Percentiles rank a stretch among this genome's conserved stretches.
Conservation (phyloP, 2,329 filamentous ascomycete genomes). For the Nemania sp. region DNA sequence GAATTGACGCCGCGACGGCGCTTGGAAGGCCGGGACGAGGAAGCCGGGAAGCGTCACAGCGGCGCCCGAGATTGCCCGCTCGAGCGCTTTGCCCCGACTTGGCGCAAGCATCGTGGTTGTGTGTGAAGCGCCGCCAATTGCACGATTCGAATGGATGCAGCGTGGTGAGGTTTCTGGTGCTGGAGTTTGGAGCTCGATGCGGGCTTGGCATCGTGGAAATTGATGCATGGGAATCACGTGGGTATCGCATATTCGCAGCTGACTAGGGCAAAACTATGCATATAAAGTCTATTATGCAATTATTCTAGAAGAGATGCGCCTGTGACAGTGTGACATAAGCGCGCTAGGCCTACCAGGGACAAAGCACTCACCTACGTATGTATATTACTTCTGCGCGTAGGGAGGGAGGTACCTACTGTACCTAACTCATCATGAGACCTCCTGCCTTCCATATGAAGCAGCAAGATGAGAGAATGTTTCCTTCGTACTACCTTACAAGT, state of each 20-base stretch:
- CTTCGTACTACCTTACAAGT: too few relatives aligned
- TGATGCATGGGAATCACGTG: conserved; percentile 20
- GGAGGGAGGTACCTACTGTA: too few relatives aligned
- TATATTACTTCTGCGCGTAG: too few relatives aligned
- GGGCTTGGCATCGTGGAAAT: conserved; percentile 32
- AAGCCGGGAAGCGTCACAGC: conserved; percentile 67
- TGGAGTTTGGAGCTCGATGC: conserved; percentile 16
- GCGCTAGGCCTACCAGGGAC: too few relatives aligned
- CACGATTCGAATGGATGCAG: conserved; percentile 12
- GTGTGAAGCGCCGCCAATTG: conserved; percentile 26
- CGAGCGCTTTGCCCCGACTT: conserved; percentile 62
- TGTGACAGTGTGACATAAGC: too few relatives aligned
- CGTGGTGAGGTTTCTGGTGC: conserved; percentile 9
- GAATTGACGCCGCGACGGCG: conserved; percentile 59
- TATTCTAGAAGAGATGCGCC: too few relatives aligned
- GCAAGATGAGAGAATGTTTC: too few relatives aligned
- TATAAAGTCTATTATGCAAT: neutral
- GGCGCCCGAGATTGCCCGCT: conserved; percentile 54
- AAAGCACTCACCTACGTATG: too few relatives aligned
- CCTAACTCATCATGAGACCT: too few relatives aligned
- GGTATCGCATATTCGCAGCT: conserved; percentile 11
- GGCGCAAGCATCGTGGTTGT: conserved; percentile 63
- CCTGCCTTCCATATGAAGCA: too few relatives aligned
- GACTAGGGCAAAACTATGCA: neutral
- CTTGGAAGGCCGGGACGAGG: conserved; percentile 71